Evolutionary conservation across 2,329 filamentous ascomycete genomes (phyloP), one percentile per base, ranked within the genome.

Genomic region (Scolecobasidium constrictum): DNA sequence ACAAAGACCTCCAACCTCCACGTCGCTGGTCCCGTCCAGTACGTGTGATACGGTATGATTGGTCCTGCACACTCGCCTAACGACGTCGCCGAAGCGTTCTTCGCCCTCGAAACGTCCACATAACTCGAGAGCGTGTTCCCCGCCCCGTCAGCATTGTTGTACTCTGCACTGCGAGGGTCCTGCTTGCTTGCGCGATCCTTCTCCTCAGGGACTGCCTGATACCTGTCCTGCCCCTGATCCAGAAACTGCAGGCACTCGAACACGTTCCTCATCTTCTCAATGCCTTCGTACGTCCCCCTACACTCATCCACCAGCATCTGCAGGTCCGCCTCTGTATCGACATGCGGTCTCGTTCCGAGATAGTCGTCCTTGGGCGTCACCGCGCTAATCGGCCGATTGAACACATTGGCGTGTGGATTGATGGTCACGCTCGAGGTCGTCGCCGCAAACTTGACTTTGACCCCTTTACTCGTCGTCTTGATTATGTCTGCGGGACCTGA

Each of bases 1-100:
- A 75, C 58, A 49, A 75, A 75, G 21, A 71, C 59, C 49, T 75
- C 72, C 34, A 75, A 68, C 35, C 72, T 61, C 72, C 72, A 75
- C 3, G 70, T 74, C 3, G 71, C 70, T 6, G 70, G 67, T 3
- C 72, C 72, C 5, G 70, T 72, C 72, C 72, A 75, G 62, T 74
- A 75, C 20, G 68, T 65, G 49, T 75, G 72, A 40, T 70, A 74
- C 3, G 70, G 70, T 21, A 73, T 63, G 48, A 74, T 70, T n/a
- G 71, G 70, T 2, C 72, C 72, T 34, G 69, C 61, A 48, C 72
- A 75, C 19, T 64, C 62, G n/a, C 70, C 71, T 28, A 67, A 61
- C 7, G 54, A 60, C 39, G 63, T 65, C 15, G 67, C 59, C 3
- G 60, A 54, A 2, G 58, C 28, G 13, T 35, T 18, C 22, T 46